Conservation (phyloP, 176 grass and related monocot genomes). For the Secale cereale region DNA sequence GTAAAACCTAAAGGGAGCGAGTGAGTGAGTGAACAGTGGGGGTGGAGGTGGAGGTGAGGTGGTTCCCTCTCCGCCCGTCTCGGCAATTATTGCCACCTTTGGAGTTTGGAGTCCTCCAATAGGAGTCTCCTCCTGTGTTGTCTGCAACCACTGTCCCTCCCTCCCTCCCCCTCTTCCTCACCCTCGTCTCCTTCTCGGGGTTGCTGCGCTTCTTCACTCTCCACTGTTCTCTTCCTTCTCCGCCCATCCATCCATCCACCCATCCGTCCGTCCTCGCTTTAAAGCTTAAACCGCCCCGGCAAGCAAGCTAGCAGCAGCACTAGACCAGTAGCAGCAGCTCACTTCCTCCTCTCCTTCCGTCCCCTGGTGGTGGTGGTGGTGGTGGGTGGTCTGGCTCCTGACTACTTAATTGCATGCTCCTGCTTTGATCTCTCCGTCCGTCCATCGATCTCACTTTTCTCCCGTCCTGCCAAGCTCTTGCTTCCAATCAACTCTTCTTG, state of each 20-base stretch:
- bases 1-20: constrained; percentile 19
- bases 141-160: constrained; percentile 39
- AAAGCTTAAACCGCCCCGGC: constrained; percentile 14
- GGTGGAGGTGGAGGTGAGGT: constrained; percentile 6
- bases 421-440: constrained; percentile 5
- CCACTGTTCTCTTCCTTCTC: background rate
- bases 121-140: constrained; percentile 54
- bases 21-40: constrained; percentile 24
- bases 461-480: constrained; percentile 24
- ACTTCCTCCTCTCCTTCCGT: background rate
- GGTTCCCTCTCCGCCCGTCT: background rate
- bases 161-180: background rate
- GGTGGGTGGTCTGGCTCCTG: constrained; percentile 10
- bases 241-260: background rate
- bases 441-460: background rate
- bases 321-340: background rate
- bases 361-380: background rate
- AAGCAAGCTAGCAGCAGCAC: background rate
- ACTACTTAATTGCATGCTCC: constrained; percentile 39
- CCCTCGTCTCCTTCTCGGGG: background rate
- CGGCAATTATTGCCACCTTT: constrained; percentile 58
- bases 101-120: constrained; percentile 58
- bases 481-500: constrained; percentile 38
- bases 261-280: constrained; percentile 13
- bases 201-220: constrained; percentile 11